Percentiles rank a stretch among this genome's conserved stretches.
Conservation (phyloP, 768 basidiomycete species). For the Amanita rubescens region DNA sequence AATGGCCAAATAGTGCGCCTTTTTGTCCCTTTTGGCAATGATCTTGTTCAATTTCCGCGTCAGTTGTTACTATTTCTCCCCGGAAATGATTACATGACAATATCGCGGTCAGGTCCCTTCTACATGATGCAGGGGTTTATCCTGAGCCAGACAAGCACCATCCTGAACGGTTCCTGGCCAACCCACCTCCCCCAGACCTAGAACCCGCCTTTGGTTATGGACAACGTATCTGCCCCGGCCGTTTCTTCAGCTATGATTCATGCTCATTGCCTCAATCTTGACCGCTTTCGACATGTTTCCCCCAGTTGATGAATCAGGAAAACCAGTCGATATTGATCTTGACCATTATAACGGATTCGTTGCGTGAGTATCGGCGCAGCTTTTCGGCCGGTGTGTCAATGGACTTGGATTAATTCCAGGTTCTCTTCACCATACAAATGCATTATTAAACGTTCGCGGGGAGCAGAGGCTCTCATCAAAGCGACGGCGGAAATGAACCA, state of each 20-base stretch:
- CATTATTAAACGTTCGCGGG: constrained; percentile 3
- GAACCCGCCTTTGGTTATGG: constrained; percentile 17
- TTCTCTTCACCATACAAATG: constrained; percentile 6
- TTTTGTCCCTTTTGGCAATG: constrained; percentile 33
- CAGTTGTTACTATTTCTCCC: constrained; percentile 28
- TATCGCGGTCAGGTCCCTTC: constrained; percentile 19
- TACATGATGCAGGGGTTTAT: constrained; percentile 26
- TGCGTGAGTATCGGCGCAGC: neutral
- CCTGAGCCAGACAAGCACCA: constrained; percentile 25
- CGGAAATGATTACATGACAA: constrained; percentile 18
- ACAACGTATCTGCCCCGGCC: constrained; percentile 19
- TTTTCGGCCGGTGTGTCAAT: neutral
- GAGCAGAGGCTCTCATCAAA: neutral
- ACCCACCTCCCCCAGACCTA: constrained; percentile 11
- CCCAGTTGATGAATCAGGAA: constrained; percentile 13
- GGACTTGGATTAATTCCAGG: neutral
- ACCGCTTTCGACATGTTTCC: constrained; percentile 15
- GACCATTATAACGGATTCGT: neutral
- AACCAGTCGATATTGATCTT: neutral
- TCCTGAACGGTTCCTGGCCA: constrained; percentile 21
- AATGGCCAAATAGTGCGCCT: too few species aligned
- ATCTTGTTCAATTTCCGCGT: constrained; percentile 26
- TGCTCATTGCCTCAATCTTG: constrained; percentile 13
- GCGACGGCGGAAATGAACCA: neutral
- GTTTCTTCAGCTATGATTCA: constrained; percentile 15